Evolutionary conservation across 148 eudicot genomes (phyloP).

Genomic region (Drosera capensis): DNA sequence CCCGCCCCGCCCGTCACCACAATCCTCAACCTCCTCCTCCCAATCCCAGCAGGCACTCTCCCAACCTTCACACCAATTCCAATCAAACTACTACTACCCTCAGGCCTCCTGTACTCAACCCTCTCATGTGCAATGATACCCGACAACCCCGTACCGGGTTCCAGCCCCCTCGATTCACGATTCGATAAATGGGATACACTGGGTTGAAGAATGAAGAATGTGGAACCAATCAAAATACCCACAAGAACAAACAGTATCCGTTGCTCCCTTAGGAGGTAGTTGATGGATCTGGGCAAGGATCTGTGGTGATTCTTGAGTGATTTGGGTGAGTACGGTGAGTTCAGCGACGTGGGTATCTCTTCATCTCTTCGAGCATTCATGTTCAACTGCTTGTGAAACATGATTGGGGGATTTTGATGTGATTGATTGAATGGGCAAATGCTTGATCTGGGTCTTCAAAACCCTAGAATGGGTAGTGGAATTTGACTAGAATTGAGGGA

Average conservation of each 20-base stretch:
- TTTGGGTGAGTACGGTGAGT: slow-evolving; percentile 43
- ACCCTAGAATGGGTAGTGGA: no score
- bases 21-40: slow-evolving; percentile 36
- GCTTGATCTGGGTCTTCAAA: no score
- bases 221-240: slow-evolving; percentile 54
- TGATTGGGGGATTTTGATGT: background rate
- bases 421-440: no score
- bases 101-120: slow-evolving; percentile 4
- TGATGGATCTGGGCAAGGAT: slow-evolving; percentile 46
- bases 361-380: slow-evolving; percentile 19
- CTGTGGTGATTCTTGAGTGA: slow-evolving; percentile 32
- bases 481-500: no score
- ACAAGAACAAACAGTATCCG: slow-evolving; percentile 49
- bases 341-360: slow-evolving; percentile 17
- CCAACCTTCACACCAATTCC: slow-evolving; percentile 11
- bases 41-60: slow-evolving; percentile 50
- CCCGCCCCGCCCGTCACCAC: slow-evolving; percentile 73
- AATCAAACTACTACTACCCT: no score
- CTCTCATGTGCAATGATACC: background rate
- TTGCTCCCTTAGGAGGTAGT: slow-evolving; percentile 50
- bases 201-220: slow-evolving; percentile 57
- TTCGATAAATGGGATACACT: slow-evolving; percentile 16
- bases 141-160: slow-evolving; percentile 1
- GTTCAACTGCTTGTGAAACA: slow-evolving; percentile 49
- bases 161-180: slow-evolving; percentile 10